Evolutionary conservation across 75 land plant species (phyloP), one percentile per base, ranked within the genome.

Genomic region (Cunninghamia lanceolata): DNA sequence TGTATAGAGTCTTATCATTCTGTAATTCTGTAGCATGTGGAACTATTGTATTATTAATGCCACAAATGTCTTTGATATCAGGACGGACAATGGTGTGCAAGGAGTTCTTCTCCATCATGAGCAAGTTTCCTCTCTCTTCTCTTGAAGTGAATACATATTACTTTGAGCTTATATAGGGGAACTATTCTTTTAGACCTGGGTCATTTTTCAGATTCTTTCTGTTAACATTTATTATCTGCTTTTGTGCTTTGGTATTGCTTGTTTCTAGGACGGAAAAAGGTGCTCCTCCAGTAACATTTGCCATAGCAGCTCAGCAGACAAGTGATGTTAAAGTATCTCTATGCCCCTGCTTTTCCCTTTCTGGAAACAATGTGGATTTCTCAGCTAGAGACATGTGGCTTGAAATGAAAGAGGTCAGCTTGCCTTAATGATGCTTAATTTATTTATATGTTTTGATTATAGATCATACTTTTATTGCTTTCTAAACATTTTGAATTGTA

Each of bases 381-480:
- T 90, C 97, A 35, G 96, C 99, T 36, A 93, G 87, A 76, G 95
- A 96, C 14, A 93, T 98, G 99, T 98, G 99, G 99, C 45, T 86
- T 66, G 88, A 94, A 89, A 90, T 98, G 84, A 96, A 94, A 91
- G 92, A 98, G 97, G 99, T 96, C 70, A n/a, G 82, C n/a, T 82
- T 17, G 0, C 25, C 74, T 70, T 70, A 70, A 70, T 70, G 9
- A 2, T 70, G 74, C 9, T 8, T 70, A 32, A 30, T 66, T 66
- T 66, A n/a, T 66, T 66, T 15, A 3, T 28, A 70, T 70, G 11
- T 8, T 30, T 30, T n/a, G 34, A 8, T 9, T 1, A 32, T 70
- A 70, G 74, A n/a, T 70, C 14, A 32, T 8, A 70, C 14, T n/a
- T 30, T 30, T 70, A 40, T 78, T 17, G 0, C 9, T 78, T 78